Evolutionary conservation across 108 stramenopile genomes (phyloP).

Genomic region (Mediolabrus comicus): DNA sequence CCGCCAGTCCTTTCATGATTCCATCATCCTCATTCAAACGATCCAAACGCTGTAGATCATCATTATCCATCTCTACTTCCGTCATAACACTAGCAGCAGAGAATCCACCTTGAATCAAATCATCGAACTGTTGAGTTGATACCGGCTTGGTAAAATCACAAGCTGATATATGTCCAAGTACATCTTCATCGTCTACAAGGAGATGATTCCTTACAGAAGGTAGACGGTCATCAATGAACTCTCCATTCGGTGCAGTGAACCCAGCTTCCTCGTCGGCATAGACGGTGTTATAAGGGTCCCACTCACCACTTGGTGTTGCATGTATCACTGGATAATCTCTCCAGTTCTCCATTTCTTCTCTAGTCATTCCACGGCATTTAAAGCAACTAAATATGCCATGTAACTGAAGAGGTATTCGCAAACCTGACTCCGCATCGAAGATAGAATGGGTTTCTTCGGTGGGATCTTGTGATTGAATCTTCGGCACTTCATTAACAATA

Average conservation of each 20-base stretch:
- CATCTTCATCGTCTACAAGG: neutral
- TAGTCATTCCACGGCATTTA: conserved; percentile 1
- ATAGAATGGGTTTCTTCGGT: neutral
- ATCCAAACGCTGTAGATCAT: no score
- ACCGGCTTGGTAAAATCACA: no score
- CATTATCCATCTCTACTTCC: no score
- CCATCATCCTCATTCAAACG: no score
- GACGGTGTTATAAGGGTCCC: conserved; percentile 10
- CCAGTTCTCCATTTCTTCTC: neutral
- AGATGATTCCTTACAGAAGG: no score
- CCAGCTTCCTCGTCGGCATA: conserved; percentile 20
- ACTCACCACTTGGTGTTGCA: conserved; percentile 11
- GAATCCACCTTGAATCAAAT: no score
- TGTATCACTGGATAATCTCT: neutral
- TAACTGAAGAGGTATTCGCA: conserved; percentile 4
- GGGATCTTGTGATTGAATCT: conserved; percentile 19
- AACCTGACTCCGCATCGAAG: neutral
- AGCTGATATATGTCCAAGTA: no score
- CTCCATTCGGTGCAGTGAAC: conserved; percentile 20
- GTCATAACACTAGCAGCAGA: no score
- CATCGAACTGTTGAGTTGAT: no score
- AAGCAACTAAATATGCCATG: conserved; percentile 38
- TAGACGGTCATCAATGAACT: neutral
- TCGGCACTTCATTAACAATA: conserved; percentile 29
- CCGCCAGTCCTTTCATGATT: no score